Base-by-base conservation (phyloP, 768 basidiomycete genomes). In the Rhodotorula graminis region DNA sequence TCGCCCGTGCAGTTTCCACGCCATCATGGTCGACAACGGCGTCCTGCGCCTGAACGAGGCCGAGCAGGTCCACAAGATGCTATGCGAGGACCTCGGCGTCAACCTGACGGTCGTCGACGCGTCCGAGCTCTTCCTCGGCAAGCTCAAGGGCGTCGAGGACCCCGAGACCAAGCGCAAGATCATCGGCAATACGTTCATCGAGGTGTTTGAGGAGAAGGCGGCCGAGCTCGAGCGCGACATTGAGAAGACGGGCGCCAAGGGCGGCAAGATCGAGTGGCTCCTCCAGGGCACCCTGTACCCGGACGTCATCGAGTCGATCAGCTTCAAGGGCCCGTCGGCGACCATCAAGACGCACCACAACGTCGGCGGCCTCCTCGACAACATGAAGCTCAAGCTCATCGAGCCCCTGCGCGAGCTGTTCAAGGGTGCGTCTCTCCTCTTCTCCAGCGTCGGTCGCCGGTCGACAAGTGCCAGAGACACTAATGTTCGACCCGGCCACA, bases 311-410 rank as follows among this genome's bases (percentile, higher is more conserved):
- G 96, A 99, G 84, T 92, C 90, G 80, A 96, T 99, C 83, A 92
- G 90, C 82, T 99, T 99, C 87, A 98, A 97, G 83, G 96, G 96
- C 5, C 96, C 96, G 0, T 92, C 90, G 75, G 96, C 96, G 52
- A 98, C 95, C 18, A 99, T 99, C 85, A 99, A 99, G 85, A 98
- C 96, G 5, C 96, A 99, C 81, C 96, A 98, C 81, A 99, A 99
- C 76, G 96, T 98, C 76, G 96, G 96, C 42, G 95, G 95, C 7
- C 84, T 99, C 64, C 85, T 97, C 72, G 91, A 90, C 80, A 90
- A 98, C 82, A 99, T 98, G 96, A 96, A 93, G 82, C 86, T 99
- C 78, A 98, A 98, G 84, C 85, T 99, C 62, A 98, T 99, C 76
- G 96, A 99, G 83, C 96, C 96, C 29, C 83, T 99, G 50, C 86